These are phyloP conservation scores for Pistacia integerrima DNA, from an alignment of 345 rosid genomes.

Conservation along the genomic window DNA sequence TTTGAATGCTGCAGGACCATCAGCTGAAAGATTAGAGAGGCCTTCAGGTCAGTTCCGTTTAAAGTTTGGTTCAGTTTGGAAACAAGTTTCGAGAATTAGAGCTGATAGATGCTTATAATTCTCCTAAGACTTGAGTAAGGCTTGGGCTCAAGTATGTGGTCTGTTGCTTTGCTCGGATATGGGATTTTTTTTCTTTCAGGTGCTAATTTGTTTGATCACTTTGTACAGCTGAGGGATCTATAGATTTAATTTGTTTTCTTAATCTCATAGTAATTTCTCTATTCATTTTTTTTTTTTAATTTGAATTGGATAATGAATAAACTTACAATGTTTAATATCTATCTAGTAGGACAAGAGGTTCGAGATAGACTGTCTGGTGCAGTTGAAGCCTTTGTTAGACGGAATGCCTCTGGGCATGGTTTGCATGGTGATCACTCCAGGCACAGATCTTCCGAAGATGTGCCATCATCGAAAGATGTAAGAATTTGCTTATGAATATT, in stretches of 20 bases:
- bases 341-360: conserved; percentile 76
- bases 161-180: not conserved
- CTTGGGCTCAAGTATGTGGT: not conserved
- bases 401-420: conserved; percentile 57
- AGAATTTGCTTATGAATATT: conserved; percentile 17
- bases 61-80: not conserved
- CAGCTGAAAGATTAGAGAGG: conserved; percentile 76
- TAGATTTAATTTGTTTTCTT: not conserved
- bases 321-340: conserved; percentile 1
- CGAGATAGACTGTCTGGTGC: conserved; percentile 82
- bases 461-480: conserved; percentile 57
- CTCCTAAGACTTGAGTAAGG: not conserved
- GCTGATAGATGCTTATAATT: conserved; percentile 5
- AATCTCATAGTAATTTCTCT: not conserved
- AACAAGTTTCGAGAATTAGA: conserved; percentile 6
- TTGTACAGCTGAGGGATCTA: not conserved
- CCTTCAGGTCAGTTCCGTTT: conserved; percentile 57
- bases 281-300: not conserved
- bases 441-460: conserved; percentile 49
- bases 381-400: conserved; percentile 75
- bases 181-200: conserved; percentile 1
- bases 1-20: conserved; percentile 49
- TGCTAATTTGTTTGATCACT: conserved; percentile 3
- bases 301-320: not conserved
- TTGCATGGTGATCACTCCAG: conserved; percentile 56